Evolutionary conservation across 305 asterid genomes (phyloP).

Genomic region (Fraxinus ornus): DNA sequence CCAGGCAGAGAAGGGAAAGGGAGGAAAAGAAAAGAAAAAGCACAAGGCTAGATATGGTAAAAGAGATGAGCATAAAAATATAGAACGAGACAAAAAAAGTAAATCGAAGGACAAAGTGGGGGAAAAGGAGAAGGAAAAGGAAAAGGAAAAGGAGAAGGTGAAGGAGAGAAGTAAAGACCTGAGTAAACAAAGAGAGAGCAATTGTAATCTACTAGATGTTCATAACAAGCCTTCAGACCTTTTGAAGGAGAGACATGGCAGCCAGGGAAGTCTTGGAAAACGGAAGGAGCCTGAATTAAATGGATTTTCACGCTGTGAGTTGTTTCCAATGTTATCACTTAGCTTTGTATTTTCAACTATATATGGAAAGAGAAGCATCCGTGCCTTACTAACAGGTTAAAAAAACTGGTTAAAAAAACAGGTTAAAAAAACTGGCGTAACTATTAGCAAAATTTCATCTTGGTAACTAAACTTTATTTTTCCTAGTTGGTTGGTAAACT

Average conservation of each 20-base stretch:
- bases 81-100: constrained; percentile 36
- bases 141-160: constrained; percentile 30
- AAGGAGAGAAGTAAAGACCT: constrained; percentile 25
- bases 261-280: constrained; percentile 40
- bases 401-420: neutral
- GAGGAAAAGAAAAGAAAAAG: constrained; percentile 37
- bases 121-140: constrained; percentile 35
- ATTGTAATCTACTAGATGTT: constrained; percentile 27
- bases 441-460: neutral
- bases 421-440: neutral
- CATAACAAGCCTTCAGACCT: constrained; percentile 28
- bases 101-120: constrained; percentile 40
- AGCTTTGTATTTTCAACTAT: neutral
- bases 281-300: constrained; percentile 43
- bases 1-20: constrained; percentile 33
- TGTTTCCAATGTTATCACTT: constrained; percentile 16
- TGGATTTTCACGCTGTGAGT: constrained; percentile 60
- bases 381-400: neutral
- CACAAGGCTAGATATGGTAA: constrained; percentile 23
- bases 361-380: neutral
- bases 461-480: neutral
- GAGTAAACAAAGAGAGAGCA: constrained; percentile 32
- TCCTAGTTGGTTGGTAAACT: neutral
- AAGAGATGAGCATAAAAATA: constrained; percentile 34
- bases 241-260: constrained; percentile 33